These are phyloP conservation scores for Blastocystis sp. DNA, from an alignment of 352 stramenopile genomes.

Conservation along the genomic window DNA sequence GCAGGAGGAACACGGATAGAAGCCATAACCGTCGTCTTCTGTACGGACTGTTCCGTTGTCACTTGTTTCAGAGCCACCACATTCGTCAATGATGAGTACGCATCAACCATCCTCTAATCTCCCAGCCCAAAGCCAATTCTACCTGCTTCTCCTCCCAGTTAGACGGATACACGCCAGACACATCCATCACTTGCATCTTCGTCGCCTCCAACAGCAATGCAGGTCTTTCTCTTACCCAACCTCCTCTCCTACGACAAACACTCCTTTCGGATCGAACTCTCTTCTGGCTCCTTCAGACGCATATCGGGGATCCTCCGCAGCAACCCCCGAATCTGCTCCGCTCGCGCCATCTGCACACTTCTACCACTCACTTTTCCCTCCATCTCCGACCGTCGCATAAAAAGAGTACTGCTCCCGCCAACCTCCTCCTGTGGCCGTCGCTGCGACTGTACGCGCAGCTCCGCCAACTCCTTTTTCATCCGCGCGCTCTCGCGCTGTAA, in stretches of 20 bases:
- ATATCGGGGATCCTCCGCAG: background rate
- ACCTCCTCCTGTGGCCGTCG: background rate
- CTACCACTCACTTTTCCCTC: background rate
- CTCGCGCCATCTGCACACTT: background rate
- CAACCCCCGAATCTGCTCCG: background rate
- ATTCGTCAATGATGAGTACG: background rate
- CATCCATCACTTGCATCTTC: background rate
- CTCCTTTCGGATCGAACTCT: background rate
- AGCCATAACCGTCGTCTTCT: no score
- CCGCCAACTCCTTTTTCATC: slow-evolving; percentile 14
- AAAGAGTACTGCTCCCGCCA: background rate
- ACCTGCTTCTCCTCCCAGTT: background rate
- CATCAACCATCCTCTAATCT: background rate
- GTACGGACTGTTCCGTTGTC: no score
- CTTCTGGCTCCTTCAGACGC: background rate
- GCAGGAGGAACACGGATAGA: no score
- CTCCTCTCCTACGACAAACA: background rate
- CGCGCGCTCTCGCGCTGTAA: background rate
- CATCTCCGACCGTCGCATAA: slow-evolving; percentile 1
- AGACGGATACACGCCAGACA: background rate
- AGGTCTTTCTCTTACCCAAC: background rate
- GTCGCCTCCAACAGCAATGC: background rate
- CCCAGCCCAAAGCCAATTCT: background rate
- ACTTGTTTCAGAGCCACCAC: background rate
- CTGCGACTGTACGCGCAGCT: background rate